A percentile compares a stretch with the other conserved stretches of the same genome.
Conservation (phyloP, 2,329 filamentous ascomycete genomes). For the Aspergillus oerlinghausenensis region DNA sequence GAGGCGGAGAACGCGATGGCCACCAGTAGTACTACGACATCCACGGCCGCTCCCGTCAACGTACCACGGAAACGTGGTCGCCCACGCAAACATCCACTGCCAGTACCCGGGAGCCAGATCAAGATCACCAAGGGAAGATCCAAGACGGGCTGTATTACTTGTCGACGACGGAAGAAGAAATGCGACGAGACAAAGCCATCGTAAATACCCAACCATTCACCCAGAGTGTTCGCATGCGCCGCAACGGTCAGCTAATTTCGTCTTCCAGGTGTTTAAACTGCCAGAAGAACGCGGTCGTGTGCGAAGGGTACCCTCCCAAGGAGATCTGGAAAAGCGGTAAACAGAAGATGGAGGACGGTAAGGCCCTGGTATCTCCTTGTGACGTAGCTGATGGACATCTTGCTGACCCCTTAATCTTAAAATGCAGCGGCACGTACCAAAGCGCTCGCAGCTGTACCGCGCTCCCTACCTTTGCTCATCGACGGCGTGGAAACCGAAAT, state of each 20-base stretch:
- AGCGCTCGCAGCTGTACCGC: conserved; percentile 33
- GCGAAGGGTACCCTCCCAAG: conserved; percentile 83
- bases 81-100: conserved; percentile 73
- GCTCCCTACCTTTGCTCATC: conserved; percentile 59
- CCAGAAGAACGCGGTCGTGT: conserved; percentile 88
- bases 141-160: conserved; percentile 56
- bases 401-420: background rate
- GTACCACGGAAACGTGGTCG: conserved; percentile 65
- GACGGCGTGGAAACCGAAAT: conserved; percentile 75
- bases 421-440: conserved; percentile 26
- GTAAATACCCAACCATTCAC: conserved; percentile 29
- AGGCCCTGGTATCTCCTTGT: background rate
- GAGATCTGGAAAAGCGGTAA: conserved; percentile 83
- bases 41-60: conserved; percentile 28
- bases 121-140: conserved; percentile 72
- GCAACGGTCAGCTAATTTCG: background rate
- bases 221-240: conserved; percentile 3
- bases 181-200: conserved; percentile 46
- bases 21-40: conserved; percentile 13
- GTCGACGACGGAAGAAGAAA: conserved; percentile 58
- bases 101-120: conserved; percentile 53
- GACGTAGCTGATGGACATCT: background rate
- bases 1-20: conserved; percentile 20
- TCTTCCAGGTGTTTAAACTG: conserved; percentile 60
- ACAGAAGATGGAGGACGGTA: conserved; percentile 65